These are phyloP conservation scores for Claviceps sp. DNA, from an alignment of 2,329 filamentous ascomycete genomes.

Conservation along the genomic window DNA sequence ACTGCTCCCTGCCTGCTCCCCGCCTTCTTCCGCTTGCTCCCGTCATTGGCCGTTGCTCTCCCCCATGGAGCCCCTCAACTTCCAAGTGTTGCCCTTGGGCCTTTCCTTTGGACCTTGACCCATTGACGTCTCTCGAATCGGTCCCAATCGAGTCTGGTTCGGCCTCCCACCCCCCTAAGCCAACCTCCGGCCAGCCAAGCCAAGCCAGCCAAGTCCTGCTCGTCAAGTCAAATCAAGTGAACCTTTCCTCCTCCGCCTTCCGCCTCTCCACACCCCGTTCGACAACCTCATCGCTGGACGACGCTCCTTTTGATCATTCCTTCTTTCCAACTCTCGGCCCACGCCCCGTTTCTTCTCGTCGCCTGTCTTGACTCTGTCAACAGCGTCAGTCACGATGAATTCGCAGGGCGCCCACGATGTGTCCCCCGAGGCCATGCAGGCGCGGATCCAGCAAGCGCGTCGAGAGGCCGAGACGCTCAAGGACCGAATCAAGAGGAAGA, in stretches of 20 bases:
- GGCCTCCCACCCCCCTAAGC: not conserved
- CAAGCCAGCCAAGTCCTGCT: not conserved
- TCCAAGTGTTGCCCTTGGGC: too few relatives aligned
- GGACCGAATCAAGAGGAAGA: slow-evolving; percentile 98
- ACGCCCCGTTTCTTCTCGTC: not conserved
- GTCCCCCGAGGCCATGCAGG: slow-evolving; percentile 73
- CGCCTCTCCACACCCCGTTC: slow-evolving; percentile 19
- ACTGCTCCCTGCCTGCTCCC: not conserved
- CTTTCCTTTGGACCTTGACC: too few relatives aligned
- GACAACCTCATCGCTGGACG: slow-evolving; percentile 16
- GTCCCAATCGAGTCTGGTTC: not conserved
- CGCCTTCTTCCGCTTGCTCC: not conserved
- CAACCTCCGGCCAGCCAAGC: not conserved
- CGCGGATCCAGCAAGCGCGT: slow-evolving; percentile 80
- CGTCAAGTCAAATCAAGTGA: too few relatives aligned
- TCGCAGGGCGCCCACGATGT: slow-evolving; percentile 46
- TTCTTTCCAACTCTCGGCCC: not conserved
- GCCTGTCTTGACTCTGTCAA: slow-evolving; percentile 4
- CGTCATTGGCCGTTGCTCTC: too few relatives aligned
- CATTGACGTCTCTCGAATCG: too few relatives aligned
- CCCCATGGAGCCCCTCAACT: too few relatives aligned
- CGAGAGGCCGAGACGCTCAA: slow-evolving; percentile 96
- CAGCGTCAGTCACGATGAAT: slow-evolving; percentile 34
- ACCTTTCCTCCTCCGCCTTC: slow-evolving; percentile 15
- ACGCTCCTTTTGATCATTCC: slow-evolving; percentile 9